Percentiles rank a stretch among this genome's conserved stretches.
These are phyloP conservation scores for Amaranthus tricolor DNA, from an alignment of 179 eudicot species.

Conservation along the genomic window DNA sequence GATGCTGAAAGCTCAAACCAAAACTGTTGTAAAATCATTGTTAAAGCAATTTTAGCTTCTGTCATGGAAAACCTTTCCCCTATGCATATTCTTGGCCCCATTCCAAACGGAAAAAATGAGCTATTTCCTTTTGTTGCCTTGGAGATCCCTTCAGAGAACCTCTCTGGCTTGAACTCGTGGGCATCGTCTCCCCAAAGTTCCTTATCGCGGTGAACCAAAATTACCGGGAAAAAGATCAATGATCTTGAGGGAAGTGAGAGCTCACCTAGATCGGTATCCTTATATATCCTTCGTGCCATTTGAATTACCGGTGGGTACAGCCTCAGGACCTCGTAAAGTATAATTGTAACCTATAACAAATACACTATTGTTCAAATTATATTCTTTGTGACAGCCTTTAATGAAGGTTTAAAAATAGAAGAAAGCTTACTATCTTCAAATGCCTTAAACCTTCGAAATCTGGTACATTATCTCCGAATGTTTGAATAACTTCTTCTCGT, in stretches of 20 bases:
- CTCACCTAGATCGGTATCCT: constrained; percentile 27
- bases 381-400: neutral
- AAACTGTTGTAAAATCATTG: constrained; percentile 31
- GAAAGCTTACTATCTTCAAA: constrained; percentile 25
- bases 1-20: constrained; percentile 33
- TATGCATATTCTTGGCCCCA: constrained; percentile 34
- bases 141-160: constrained; percentile 30
- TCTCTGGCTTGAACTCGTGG: constrained; percentile 29
- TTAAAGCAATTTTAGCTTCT: constrained; percentile 23
- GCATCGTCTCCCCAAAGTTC: constrained; percentile 32
- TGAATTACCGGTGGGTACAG: constrained; percentile 27
- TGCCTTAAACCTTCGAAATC: constrained; percentile 33
- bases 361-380: neutral
- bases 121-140: constrained; percentile 25
- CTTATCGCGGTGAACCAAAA: constrained; percentile 17
- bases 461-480: constrained; percentile 27
- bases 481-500: constrained; percentile 24
- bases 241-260: constrained; percentile 23
- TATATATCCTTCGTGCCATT: constrained; percentile 11
- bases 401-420: neutral
- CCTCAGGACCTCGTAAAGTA: constrained; percentile 33
- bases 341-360: constrained; percentile 32
- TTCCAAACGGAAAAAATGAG: constrained; percentile 28
- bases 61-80: constrained; percentile 28
- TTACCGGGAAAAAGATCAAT: constrained; percentile 9